phyloP scores from a whole-genome alignment of 1,284 basidiomycete genomes.

The Bondarzewia mesenterica region DNA sequence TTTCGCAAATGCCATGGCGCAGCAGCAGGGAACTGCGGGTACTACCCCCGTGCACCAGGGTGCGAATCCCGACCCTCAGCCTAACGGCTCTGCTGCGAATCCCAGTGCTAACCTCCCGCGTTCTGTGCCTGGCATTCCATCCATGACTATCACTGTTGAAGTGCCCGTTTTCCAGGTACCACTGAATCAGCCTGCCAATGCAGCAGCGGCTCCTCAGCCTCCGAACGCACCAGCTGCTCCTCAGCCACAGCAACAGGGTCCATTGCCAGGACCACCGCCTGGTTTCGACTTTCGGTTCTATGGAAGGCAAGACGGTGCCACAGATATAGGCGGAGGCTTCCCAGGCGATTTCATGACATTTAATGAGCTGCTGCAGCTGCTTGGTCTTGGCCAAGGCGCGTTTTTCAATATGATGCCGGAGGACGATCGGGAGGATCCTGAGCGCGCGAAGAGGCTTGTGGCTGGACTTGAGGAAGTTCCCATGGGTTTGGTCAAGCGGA shows the following conservation, averaged over 20 bases:
- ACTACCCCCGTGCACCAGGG: neutral
- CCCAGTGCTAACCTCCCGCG: neutral
- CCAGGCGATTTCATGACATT: neutral
- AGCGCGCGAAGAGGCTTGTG: slow-evolving; percentile 52
- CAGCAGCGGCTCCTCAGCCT: neutral
- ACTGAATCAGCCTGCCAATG: neutral
- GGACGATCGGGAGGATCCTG: slow-evolving; percentile 52
- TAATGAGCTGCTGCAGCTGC: neutral
- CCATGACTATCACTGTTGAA: neutral
- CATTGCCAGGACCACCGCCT: neutral
- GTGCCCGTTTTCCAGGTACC: neutral
- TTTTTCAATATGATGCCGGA: slow-evolving; percentile 17
- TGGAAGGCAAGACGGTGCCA: neutral
- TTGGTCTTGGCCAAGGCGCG: slow-evolving; percentile 6
- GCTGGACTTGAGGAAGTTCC: slow-evolving; percentile 59
- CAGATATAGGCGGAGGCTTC: neutral
- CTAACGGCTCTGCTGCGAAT: neutral
- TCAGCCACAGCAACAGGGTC: neutral
- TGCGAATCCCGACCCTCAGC: neutral
- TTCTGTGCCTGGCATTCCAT: neutral
- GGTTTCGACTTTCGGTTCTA: neutral
- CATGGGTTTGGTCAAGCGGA: slow-evolving; percentile 52
- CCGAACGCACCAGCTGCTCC: neutral
- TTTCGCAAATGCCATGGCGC: neutral
- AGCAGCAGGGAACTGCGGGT: neutral